Evolutionary conservation across 441 rosid species (phyloP), one percentile per base, ranked within the genome.

Genomic region (Pelargonium australe): DNA sequence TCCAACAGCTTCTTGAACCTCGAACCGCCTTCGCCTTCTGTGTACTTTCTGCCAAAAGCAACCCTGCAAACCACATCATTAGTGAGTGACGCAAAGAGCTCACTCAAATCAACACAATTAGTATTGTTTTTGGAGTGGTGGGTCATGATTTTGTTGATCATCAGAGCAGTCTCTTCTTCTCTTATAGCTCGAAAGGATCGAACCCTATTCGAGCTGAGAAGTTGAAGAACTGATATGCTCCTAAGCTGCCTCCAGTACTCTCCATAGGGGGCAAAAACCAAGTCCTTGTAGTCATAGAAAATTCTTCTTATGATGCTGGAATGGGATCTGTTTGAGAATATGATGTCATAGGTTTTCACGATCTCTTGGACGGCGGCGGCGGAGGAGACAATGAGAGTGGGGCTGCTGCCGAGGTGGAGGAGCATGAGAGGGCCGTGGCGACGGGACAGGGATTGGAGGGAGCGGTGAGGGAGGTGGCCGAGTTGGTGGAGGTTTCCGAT

Each of bases 241-340:
- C 75, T 82, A 64, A 81, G 67, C 63, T 85, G 80, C 63, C 83
- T 75, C 87, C 87, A 85, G 9, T 78, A 73, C 51, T 85, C 85
- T 7, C 83, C 83, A 14, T 80, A 81, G 0, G 83, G 81, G 0
- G 79, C 78, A 5, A 41, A 7, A 3, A 80, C 14, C 53, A 83
- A 11, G 57, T 83, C 86, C 44, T 71, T 76, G 60, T 23, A 5
- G 5, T 64, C 68, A 17, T 81, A 83, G 31, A 77, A 17, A 41
- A 85, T 77, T 16, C 47, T 77, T 0, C 72, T 55, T 0, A 12
- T 14, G 0, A 69, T 57, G 0, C 17, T 70, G 0, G 58, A 53
- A 7, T 64, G 49, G 0, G 83, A 83, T 12, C 87, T 72, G 73
- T 57, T 34, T 0, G 81, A 67, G 31, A 85, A 78, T 19, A 61